phyloP scores from a whole-genome alignment of 2,329 filamentous ascomycete genomes.

The Colletotrichum cuscutae region DNA sequence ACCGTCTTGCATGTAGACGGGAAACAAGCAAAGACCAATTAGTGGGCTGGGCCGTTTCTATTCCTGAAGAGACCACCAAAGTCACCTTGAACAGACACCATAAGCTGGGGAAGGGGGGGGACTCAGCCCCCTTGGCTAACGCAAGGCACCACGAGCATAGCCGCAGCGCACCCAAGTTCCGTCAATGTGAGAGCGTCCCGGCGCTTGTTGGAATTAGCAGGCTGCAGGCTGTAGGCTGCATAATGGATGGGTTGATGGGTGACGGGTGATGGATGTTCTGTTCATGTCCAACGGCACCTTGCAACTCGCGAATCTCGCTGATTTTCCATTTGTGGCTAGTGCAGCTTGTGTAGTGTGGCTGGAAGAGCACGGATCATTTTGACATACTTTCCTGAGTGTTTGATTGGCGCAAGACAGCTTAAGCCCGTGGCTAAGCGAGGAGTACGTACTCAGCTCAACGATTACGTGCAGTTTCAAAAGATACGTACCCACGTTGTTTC shows the following conservation, averaged over 20 bases:
- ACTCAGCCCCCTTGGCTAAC: slow-evolving; percentile 24
- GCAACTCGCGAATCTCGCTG: background rate
- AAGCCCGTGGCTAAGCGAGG: background rate
- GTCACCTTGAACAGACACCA: background rate
- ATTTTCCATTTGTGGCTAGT: background rate
- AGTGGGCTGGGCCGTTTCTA: slow-evolving; percentile 24
- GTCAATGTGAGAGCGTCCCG: background rate
- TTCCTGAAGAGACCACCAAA: background rate
- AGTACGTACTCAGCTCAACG: background rate
- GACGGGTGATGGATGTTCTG: no score
- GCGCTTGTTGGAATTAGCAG: slow-evolving; percentile 18
- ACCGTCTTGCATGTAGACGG: background rate
- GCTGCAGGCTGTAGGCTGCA: no score
- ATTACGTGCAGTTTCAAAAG: background rate
- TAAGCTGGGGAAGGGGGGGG: background rate
- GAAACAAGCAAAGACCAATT: background rate
- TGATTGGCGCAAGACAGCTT: background rate
- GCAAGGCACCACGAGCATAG: slow-evolving; percentile 23
- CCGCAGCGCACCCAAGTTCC: slow-evolving; percentile 2
- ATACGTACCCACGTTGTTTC: background rate
- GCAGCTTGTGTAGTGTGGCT: background rate
- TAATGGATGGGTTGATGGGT: no score
- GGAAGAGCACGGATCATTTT: background rate
- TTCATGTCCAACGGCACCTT: slow-evolving; percentile 9
- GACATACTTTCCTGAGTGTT: background rate